These are phyloP conservation scores for Talaromyces nanjingensis DNA, from an alignment of 495 filamentous ascomycete species.

Conservation along the genomic window DNA sequence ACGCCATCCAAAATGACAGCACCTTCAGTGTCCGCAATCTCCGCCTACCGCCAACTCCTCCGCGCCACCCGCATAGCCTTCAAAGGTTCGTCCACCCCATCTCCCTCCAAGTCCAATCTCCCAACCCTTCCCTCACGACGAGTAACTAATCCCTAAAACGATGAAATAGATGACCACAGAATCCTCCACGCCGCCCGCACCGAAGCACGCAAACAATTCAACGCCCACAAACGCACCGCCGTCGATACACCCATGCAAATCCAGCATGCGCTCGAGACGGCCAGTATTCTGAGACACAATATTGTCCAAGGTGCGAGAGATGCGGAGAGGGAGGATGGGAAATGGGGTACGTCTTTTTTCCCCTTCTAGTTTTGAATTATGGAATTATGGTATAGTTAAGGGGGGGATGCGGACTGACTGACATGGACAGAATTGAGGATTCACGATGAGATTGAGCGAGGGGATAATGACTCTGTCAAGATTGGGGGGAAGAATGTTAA, in stretches of 20 bases:
- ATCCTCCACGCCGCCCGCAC: conserved; percentile 62
- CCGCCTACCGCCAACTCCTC: conserved; percentile 76
- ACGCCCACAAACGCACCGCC: conserved; percentile 49
- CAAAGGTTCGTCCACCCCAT: conserved; percentile 46
- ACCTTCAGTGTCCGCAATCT: conserved; percentile 51
- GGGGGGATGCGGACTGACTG: neutral
- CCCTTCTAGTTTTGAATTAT: neutral
- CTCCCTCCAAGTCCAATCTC: neutral
- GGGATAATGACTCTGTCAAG: conserved; percentile 86
- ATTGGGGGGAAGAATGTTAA: conserved; percentile 38
- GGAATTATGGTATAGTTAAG: neutral
- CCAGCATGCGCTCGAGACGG: conserved; percentile 74
- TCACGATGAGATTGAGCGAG: conserved; percentile 83
- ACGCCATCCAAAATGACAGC: conserved; percentile 15
- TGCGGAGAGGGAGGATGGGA: conserved; percentile 43
- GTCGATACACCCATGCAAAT: conserved; percentile 50
- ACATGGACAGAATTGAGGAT: conserved; percentile 63
- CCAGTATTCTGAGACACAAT: conserved; percentile 72
- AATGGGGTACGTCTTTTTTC: conserved; percentile 52
- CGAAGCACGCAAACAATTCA: conserved; percentile 66
- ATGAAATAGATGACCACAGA: conserved; percentile 53
- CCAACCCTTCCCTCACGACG: no score
- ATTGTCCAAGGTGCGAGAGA: conserved; percentile 73
- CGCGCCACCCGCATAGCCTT: conserved; percentile 81
- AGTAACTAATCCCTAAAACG: neutral